Evolutionary conservation across 164 flowering plant species (phyloP), one percentile per base, ranked within the genome.

Genomic region (Umbilicus rupestris): DNA sequence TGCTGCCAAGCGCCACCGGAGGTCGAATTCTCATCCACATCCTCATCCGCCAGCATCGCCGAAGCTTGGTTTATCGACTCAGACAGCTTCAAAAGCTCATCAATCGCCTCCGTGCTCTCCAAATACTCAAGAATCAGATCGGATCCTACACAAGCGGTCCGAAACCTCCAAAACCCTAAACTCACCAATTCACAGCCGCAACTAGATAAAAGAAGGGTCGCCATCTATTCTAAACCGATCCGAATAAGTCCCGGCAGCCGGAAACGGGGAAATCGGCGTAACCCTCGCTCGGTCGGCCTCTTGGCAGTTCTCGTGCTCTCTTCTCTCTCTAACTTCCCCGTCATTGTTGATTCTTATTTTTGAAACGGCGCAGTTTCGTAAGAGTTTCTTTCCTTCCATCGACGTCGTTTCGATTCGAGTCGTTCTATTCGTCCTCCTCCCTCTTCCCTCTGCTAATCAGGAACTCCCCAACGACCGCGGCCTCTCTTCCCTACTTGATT

Each of bases 1-100:
- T 86, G 75, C 82, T 88, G 76, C 92, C 95, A 47, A 88, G 87
- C 30, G 86, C 92, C 31, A 88, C 85, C 28, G 80, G 87, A 71
- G 0, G 75, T 67, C 14, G 73, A 45, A 70, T 73, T 69, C 19
- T 86, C 90, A 45, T 86, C 92, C 0, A 80, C 73, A 66, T 85
- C 95, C 65, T 39, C 22, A 62, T 62, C 65, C 2, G 65, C 65
- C 16, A 62, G 44, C 12, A 62, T 2, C 15, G 65, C 41, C 3
- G 65, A 39, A 3, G 65, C 65, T 62, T 62, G 65, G 26, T 62
- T 62, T 33, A 62, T 62, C 42, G 41, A 33, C 16, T 62, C 65
- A 7, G 65, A 62, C 8, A 62, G 65, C 65, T 62, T 33, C 65
- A 62, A n/a, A 9, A 62, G 44, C 44, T 62, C 65, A 62, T 62